Base-by-base conservation (phyloP, 495 filamentous ascomycete species). In the Daldinia loculata region DNA sequence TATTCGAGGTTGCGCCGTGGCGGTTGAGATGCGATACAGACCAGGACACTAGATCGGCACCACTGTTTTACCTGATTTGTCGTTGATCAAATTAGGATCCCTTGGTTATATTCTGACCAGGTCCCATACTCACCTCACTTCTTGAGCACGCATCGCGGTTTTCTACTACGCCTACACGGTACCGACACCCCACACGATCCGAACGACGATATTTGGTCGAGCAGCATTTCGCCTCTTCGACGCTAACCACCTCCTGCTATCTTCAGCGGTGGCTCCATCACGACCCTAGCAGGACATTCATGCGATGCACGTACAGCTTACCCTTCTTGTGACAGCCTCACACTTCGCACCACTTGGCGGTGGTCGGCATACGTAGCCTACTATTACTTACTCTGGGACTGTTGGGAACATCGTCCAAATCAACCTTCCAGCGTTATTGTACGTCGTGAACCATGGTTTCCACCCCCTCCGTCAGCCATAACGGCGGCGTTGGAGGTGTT, bases 381-480 rank as follows among this genome's bases (percentile, higher is more conserved):
- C 48, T 61, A 59, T 48, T 41, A 32, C 56, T 63, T 48, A 58
- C 67, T 67, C 27, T 17, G 17, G 55, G 36, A 62, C 45, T 34
- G 61, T 55, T 68, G 41, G 63, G 24, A 38, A 34, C 27, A 15
- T 41, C n/a, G n/a, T 22, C 14, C 15, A 26, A 36, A 14, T 30
- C 32, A 34, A 15, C 59, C 43, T 61, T 22, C 39, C 56, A 67
- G 30, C 41, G 27, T 55, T 19, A 39, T 68, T 61, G 39, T 45
- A 52, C 45, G 45, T 56, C 65, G 48, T 38, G 63, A 76, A 80
- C 57, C 64, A 83, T 82, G 81, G 81, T 81, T 55, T 79, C 80
- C 56, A 76, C 70, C 63, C 76, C 80, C 70, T 80, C 78, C 61
- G 77, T 75, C 71, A 76, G 77, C 68, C 76, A 70, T 56, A 63